Conservation (phyloP, 2,329 filamentous ascomycete genomes). For the Clarireedia sp. region DNA sequence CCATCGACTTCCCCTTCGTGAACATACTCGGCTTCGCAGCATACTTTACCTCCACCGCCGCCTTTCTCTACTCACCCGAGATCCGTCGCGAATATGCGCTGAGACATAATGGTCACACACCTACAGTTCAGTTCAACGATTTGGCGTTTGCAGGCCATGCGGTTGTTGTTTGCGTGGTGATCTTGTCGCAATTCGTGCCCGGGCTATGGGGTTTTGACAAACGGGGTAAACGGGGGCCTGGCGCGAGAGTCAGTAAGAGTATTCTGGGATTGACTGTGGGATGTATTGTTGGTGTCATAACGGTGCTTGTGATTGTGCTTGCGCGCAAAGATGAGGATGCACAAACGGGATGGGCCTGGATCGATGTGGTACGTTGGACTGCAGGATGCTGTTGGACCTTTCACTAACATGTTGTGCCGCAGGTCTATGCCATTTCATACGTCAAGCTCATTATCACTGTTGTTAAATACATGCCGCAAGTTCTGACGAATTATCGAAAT, state of each 20-base stretch:
- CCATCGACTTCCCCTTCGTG: constrained; percentile 78
- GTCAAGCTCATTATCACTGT: constrained; percentile 84
- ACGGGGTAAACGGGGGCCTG: constrained; percentile 39
- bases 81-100: constrained; percentile 78
- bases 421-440: constrained; percentile 64
- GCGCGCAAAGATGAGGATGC: constrained; percentile 33
- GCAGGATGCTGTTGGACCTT: neutral
- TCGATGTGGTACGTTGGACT: constrained; percentile 42
- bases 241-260: constrained; percentile 48
- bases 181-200: constrained; percentile 70
- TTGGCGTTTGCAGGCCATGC: constrained; percentile 81
- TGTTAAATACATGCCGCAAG: constrained; percentile 88
- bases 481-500: constrained; percentile 73
- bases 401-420: constrained; percentile 2
- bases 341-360: constrained; percentile 47
- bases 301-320: constrained; percentile 40
- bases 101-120: constrained; percentile 65
- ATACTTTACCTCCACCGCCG: constrained; percentile 67
- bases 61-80: constrained; percentile 70
- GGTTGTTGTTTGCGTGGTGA: constrained; percentile 60
- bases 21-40: constrained; percentile 64
- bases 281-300: constrained; percentile 48
- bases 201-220: constrained; percentile 68
- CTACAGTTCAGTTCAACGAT: constrained; percentile 86
- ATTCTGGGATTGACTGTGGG: constrained; percentile 65